A percentile compares a stretch with the other conserved stretches of the same genome.
Conservation (phyloP, 169 alveolate species). For the Toxoplasma gondii region DNA sequence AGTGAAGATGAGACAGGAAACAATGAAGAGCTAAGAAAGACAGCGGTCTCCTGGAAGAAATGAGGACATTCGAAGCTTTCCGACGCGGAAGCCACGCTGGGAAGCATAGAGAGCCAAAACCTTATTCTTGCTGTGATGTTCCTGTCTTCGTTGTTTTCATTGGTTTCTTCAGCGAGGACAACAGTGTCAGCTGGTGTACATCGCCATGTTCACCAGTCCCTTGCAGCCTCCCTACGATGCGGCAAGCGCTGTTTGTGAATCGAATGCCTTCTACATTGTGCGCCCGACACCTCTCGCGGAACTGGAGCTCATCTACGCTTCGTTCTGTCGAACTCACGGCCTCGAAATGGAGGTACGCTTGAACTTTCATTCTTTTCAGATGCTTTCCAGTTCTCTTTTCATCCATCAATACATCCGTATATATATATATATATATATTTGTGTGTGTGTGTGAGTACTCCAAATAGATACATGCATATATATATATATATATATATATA, state of each 20-base stretch:
- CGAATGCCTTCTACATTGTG: constrained; percentile 65
- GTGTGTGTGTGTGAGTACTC: neutral
- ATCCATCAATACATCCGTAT: neutral
- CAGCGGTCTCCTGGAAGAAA: no score
- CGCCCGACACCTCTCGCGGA: constrained; percentile 66
- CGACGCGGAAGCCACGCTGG: no score
- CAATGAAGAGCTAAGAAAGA: no score
- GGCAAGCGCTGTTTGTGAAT: constrained; percentile 52
- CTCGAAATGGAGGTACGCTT: constrained; percentile 63
- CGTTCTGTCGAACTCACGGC: constrained; percentile 64
- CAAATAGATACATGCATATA: neutral
- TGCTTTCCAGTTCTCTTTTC: neutral
- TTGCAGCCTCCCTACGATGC: neutral
- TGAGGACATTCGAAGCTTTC: no score
- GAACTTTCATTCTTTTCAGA: neutral
- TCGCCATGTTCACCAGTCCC: constrained; percentile 44
- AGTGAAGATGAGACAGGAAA: no score
- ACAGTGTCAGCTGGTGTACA: constrained; percentile 55
- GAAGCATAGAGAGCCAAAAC: no score
- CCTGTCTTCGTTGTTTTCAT: neutral
- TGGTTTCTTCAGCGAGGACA: constrained; percentile 10
- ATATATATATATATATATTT: constrained; percentile 7
- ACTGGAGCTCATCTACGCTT: constrained; percentile 66
- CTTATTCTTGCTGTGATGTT: no score
- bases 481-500: neutral